A percentile compares a stretch with the other conserved stretches of the same genome.
These are phyloP conservation scores for Turritis glabra DNA, from an alignment of 345 rosid species.

Conservation along the genomic window DNA sequence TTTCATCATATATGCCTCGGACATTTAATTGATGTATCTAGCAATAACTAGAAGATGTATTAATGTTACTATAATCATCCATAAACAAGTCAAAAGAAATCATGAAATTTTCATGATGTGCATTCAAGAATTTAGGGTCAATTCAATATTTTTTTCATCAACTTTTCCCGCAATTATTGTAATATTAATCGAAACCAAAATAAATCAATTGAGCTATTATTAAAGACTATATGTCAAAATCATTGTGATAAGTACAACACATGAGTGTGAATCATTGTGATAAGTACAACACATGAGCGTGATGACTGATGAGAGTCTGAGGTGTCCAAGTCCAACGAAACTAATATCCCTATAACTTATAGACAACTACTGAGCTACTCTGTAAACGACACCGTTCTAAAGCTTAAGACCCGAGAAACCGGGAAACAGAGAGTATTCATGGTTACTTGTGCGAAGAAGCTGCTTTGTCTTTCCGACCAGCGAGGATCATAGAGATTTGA, in stretches of 20 bases:
- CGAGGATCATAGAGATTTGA: slow-evolving; percentile 83
- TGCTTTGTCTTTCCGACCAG: slow-evolving; percentile 63
- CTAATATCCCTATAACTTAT: background rate
- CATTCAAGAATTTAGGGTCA: slow-evolving; percentile 25
- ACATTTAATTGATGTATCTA: slow-evolving; percentile 23
- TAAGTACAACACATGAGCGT: background rate
- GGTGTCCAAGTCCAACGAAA: slow-evolving; percentile 28
- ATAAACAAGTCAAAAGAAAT: slow-evolving; percentile 26
- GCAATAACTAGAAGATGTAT: slow-evolving; percentile 13
- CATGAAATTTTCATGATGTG: slow-evolving; percentile 24
- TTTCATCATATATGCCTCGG: slow-evolving; percentile 21
- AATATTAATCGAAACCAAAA: background rate
- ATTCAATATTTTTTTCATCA: background rate
- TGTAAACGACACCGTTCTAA: background rate
- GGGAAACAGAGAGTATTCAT: background rate
- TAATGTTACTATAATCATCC: slow-evolving; percentile 3
- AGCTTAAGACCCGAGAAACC: slow-evolving; percentile 6
- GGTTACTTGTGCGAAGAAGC: slow-evolving; percentile 31
- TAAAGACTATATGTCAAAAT: slow-evolving; percentile 31
- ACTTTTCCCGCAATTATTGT: slow-evolving; percentile 16
- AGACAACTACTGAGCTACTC: slow-evolving; percentile 19
- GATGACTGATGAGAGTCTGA: slow-evolving; percentile 23
- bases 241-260: slow-evolving; percentile 34
- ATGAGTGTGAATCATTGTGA: no score
- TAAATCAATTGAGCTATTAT: slow-evolving; percentile 22